Conservation (phyloP, 345 rosid species). For the Pistacia integerrima region DNA sequence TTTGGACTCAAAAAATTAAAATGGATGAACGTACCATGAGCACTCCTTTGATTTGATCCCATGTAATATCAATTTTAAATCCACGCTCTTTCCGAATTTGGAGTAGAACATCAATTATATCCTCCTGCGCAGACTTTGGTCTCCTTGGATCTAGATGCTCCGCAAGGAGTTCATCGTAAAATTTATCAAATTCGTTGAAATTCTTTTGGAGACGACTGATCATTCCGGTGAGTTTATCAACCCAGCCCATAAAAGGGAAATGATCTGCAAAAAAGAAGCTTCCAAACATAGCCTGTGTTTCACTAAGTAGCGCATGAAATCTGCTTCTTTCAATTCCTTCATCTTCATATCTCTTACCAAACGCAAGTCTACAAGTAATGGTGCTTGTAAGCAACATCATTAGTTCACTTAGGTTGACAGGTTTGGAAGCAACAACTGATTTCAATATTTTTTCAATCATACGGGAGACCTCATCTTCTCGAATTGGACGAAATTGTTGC, state of each 20-base stretch:
- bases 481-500: conserved; percentile 21
- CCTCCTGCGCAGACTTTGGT: conserved; percentile 16
- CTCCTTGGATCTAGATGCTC: conserved; percentile 31
- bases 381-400: conserved; percentile 18
- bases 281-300: conserved; percentile 25
- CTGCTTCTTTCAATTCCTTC: conserved; percentile 16
- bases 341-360: conserved; percentile 31
- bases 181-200: conserved; percentile 27
- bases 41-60: conserved; percentile 39
- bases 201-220: conserved; percentile 19
- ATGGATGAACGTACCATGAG: conserved; percentile 28
- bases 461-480: conserved; percentile 28
- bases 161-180: conserved; percentile 30
- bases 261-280: conserved; percentile 29
- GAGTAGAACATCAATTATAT: conserved; percentile 32
- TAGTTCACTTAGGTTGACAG: conserved; percentile 16
- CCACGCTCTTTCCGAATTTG: conserved; percentile 14
- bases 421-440: background rate
- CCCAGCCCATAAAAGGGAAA: conserved; percentile 31
- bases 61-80: conserved; percentile 16
- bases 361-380: conserved; percentile 28
- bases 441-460: conserved; percentile 20
- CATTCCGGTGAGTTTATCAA: conserved; percentile 31
- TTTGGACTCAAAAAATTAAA: background rate
- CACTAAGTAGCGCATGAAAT: conserved; percentile 13